phyloP scores from a whole-genome alignment of 2,329 filamentous ascomycete species.

The Paraphaeosphaeria sporulosa region DNA sequence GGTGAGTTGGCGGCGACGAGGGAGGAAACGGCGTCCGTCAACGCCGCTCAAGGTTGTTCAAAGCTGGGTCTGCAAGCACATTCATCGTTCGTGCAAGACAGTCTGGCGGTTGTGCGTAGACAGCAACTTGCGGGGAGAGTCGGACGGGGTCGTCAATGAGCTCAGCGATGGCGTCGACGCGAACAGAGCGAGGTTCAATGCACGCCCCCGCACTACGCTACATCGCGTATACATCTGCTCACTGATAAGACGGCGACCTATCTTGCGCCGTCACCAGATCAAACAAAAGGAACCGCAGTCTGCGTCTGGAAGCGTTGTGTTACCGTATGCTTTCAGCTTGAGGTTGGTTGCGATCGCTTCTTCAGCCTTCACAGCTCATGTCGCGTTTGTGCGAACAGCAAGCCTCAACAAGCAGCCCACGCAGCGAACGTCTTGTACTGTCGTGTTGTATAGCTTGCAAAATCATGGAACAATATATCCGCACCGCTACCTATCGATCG shows the following conservation, averaged over 20 bases:
- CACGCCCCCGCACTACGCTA: conserved; percentile 15
- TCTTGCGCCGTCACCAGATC: not conserved
- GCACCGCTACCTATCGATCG: not conserved
- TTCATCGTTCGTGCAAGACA: conserved; percentile 35
- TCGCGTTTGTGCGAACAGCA: not conserved
- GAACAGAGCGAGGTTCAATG: conserved; percentile 7
- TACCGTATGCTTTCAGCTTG: not conserved
- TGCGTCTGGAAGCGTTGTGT: not conserved
- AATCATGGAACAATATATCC: not conserved
- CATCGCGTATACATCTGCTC: conserved; percentile 5
- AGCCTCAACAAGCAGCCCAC: not conserved
- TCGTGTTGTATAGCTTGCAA: not conserved
- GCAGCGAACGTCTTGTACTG: not conserved
- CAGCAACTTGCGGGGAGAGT: conserved; percentile 16
- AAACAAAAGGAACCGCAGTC: not conserved
- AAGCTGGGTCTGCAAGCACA: conserved; percentile 32
- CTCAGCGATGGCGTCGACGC: conserved; percentile 12
- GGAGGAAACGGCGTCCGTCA: conserved; percentile 31
- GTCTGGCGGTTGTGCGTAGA: conserved; percentile 8
- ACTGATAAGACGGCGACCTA: conserved; percentile 8
- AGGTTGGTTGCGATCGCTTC: not conserved
- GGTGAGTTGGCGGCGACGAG: conserved; percentile 24
- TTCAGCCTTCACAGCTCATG: not conserved
- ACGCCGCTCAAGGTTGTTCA: conserved; percentile 32
- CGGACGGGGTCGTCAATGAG: conserved; percentile 16